Conservation (phyloP, 148 eudicot species). For the Amaranthus hypochondriacus region DNA sequence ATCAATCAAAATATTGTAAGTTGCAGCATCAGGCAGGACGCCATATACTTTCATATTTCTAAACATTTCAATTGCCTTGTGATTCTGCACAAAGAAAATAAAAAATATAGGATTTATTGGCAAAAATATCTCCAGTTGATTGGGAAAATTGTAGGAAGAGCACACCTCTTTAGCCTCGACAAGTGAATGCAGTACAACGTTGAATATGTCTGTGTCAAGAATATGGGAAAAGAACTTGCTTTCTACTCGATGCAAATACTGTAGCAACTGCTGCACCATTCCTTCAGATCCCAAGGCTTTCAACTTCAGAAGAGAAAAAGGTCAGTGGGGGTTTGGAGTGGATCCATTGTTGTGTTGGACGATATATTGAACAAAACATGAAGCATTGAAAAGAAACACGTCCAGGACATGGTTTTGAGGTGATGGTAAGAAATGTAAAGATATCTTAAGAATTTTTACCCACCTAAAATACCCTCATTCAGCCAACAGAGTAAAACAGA, state of each 20-base stretch:
- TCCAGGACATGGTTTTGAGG: neutral
- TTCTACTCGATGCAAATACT: conserved; percentile 48
- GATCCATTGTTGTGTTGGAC: neutral
- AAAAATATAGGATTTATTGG: conserved; percentile 6
- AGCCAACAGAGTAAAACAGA: too few relatives aligned
- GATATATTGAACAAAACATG: neutral
- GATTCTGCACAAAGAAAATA: conserved; percentile 44
- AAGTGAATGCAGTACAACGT: conserved; percentile 68
- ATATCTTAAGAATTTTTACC: too few relatives aligned
- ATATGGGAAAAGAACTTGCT: conserved; percentile 25
- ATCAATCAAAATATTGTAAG: conserved; percentile 73
- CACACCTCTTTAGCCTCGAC: conserved; percentile 67
- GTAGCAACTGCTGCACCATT: conserved; percentile 57
- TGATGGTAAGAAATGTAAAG: too few relatives aligned
- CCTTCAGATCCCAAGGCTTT: conserved; percentile 76
- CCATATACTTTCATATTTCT: conserved; percentile 49
- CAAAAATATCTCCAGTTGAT: neutral
- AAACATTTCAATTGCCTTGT: conserved; percentile 57
- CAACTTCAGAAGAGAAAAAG: conserved; percentile 38
- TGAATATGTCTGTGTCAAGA: conserved; percentile 42
- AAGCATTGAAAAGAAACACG: conserved; percentile 16
- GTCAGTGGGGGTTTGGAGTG: neutral
- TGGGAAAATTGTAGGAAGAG: neutral
- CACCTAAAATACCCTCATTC: too few relatives aligned
- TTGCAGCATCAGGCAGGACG: conserved; percentile 48